These are phyloP conservation scores for Elsinoe australis DNA, from an alignment of 2,329 filamentous ascomycete genomes.

Conservation along the genomic window DNA sequence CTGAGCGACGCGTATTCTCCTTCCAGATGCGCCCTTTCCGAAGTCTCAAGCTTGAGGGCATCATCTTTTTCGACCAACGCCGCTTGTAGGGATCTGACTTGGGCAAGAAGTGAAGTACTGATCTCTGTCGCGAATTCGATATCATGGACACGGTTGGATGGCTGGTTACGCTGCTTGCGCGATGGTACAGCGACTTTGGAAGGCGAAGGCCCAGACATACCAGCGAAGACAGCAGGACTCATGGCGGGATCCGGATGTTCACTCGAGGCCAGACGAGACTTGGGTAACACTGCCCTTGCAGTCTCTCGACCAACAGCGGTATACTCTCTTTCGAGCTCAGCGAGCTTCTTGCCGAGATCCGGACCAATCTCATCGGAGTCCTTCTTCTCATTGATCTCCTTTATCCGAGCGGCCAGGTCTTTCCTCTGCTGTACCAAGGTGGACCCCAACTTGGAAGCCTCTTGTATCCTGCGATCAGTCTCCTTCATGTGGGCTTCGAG, in stretches of 20 bases:
- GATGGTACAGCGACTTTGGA: conserved; percentile 83
- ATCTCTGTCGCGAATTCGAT: conserved; percentile 99
- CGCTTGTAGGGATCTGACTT: conserved; percentile 82
- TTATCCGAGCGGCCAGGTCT: conserved; percentile 70
- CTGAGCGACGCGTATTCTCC: conserved; percentile 71
- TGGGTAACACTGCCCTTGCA: conserved; percentile 80
- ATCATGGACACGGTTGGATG: conserved; percentile 79
- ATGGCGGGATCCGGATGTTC: conserved; percentile 17
- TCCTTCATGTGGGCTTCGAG: conserved; percentile 87
- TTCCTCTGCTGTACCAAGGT: conserved; percentile 80
- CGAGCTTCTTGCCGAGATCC: conserved; percentile 73
- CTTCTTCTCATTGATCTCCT: conserved; percentile 73
- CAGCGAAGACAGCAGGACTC: conserved; percentile 54
- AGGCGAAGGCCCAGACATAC: conserved; percentile 74
- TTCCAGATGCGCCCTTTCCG: conserved; percentile 72
- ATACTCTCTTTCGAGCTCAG: conserved; percentile 88
- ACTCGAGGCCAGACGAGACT: conserved; percentile 52
- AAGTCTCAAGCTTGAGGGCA: conserved; percentile 63
- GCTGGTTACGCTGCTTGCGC: conserved; percentile 83
- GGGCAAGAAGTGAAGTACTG: conserved; percentile 85
- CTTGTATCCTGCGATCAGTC: conserved; percentile 82
- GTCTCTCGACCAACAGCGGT: conserved; percentile 88
- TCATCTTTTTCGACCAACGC: conserved; percentile 84
- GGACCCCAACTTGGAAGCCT: conserved; percentile 82
- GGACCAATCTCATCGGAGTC: conserved; percentile 66